These are phyloP conservation scores for Diversispora epigaea DNA, from an alignment of 192 early-diverging fungal species.

Conservation along the genomic window DNA sequence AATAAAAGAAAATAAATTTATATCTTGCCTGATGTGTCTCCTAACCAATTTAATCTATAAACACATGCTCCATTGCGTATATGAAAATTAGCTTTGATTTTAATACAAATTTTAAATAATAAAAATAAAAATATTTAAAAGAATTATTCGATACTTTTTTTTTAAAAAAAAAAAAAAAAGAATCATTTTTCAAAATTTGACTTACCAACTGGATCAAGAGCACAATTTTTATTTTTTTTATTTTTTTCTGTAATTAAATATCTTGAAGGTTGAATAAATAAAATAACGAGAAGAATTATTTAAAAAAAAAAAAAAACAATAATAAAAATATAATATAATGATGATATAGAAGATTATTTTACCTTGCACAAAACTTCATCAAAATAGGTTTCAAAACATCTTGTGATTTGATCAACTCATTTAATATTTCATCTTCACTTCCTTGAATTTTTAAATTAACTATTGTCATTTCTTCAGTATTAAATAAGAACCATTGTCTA, in stretches of 20 bases:
- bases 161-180: too few relatives aligned
- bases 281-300: neutral
- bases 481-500: too few relatives aligned
- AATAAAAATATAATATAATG: neutral
- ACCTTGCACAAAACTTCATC: slow-evolving; percentile 58
- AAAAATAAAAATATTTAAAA: neutral
- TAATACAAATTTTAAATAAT: neutral
- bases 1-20: neutral
- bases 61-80: slow-evolving; percentile 91
- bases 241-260: slow-evolving; percentile 72
- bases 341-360: slow-evolving; percentile 5
- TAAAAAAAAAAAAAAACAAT: neutral
- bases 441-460: neutral
- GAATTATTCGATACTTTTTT: too few relatives aligned
- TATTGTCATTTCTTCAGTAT: neutral
- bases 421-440: slow-evolving; percentile 8
- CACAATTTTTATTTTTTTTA: slow-evolving; percentile 59
- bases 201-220: slow-evolving; percentile 81
- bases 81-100: slow-evolving; percentile 79
- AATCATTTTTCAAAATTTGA: neutral
- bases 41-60: slow-evolving; percentile 86
- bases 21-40: slow-evolving; percentile 66
- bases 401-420: slow-evolving; percentile 11
- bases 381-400: slow-evolving; percentile 57
- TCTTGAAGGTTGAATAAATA: slow-evolving; percentile 30